These are phyloP conservation scores for Schwanniomyces occidentalis DNA, from an alignment of 805 yeast genomes.

Conservation along the genomic window DNA sequence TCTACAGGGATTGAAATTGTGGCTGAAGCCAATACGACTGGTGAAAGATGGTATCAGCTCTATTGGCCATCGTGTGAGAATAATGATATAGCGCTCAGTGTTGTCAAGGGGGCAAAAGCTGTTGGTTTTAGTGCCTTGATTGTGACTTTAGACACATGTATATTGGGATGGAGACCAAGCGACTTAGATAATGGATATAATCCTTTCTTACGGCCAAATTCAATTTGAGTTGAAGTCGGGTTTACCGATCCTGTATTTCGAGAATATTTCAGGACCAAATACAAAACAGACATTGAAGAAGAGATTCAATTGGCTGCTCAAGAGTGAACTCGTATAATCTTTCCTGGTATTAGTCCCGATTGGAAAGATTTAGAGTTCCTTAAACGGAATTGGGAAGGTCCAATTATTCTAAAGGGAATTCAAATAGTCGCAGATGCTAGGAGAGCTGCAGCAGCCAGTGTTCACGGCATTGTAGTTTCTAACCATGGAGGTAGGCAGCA, in stretches of 20 bases:
- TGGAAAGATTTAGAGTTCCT: constrained; percentile 31
- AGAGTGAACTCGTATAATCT: neutral
- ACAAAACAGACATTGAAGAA: neutral
- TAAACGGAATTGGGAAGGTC: constrained; percentile 35
- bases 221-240: neutral
- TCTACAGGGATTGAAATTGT: constrained; percentile 7
- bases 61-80: constrained; percentile 1
- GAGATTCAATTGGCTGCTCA: neutral
- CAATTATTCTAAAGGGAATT: constrained; percentile 66
- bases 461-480: constrained; percentile 73
- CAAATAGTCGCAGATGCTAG: constrained; percentile 79
- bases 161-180: neutral
- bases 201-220: neutral
- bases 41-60: constrained; percentile 1
- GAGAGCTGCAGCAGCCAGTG: constrained; percentile 67
- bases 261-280: neutral
- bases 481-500: constrained; percentile 91
- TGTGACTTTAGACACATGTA: neutral
- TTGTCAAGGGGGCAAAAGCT: neutral
- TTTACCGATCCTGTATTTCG: neutral
- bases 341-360: constrained; percentile 13
- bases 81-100: neutral
- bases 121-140: neutral
- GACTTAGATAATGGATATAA: neutral
- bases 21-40: neutral